Conservation (phyloP, 2,329 filamentous ascomycete genomes). For the Coniella lustricola region DNA sequence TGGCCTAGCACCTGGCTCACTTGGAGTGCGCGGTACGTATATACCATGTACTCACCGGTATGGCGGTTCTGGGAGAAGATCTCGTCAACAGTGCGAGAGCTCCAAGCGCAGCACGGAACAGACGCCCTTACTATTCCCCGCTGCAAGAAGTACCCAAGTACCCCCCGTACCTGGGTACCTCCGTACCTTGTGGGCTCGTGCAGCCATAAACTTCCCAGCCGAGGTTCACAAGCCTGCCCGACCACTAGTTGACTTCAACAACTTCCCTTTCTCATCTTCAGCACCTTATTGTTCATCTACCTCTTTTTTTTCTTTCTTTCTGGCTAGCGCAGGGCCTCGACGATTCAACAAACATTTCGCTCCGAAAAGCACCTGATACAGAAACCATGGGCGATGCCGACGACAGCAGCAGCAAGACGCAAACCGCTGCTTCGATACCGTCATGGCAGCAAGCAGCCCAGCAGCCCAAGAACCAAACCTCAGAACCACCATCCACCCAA, state of each 20-base stretch:
- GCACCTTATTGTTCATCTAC: neutral
- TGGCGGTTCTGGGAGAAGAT: no score
- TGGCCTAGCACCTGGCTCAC: no score
- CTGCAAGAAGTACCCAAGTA: no score
- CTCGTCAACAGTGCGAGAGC: no score
- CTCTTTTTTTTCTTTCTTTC: neutral
- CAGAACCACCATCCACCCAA: slow-evolving; percentile 8
- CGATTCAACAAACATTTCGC: no score
- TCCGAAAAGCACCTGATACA: no score
- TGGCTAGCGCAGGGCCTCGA: no score
- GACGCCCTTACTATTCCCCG: no score
- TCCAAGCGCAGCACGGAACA: no score
- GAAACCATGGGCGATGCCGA: no score
- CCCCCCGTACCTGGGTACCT: no score
- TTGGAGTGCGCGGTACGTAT: no score
- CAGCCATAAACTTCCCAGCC: slow-evolving; percentile 2
- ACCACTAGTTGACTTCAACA: neutral
- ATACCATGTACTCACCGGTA: neutral
- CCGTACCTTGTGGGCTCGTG: slow-evolving; percentile 11
- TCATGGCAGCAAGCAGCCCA: slow-evolving; percentile 17
- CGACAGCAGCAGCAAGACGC: neutral
- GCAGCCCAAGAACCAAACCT: neutral
- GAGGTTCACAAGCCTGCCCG: slow-evolving; percentile 9
- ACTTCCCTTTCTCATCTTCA: neutral
- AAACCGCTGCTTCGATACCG: slow-evolving; percentile 10